Conservation (phyloP, 306 rosid genomes). For the Coriaria nepalensis region DNA sequence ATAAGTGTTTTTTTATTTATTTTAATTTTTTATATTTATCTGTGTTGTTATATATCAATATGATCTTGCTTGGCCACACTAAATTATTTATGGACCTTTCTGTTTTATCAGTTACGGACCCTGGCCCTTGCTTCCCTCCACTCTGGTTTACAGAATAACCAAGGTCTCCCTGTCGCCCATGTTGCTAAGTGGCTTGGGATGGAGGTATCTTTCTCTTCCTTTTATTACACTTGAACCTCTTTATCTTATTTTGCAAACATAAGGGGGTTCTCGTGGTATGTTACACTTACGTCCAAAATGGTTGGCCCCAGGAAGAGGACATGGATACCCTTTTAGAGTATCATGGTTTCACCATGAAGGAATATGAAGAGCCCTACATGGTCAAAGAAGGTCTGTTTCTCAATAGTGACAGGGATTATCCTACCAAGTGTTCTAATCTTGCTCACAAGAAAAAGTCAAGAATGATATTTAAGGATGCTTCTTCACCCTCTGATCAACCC, state of each 20-base stretch:
- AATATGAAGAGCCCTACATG: constrained; percentile 66
- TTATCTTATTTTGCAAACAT: constrained; percentile 4
- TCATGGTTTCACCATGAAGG: constrained; percentile 63
- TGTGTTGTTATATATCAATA: background rate
- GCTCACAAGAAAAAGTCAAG: constrained; percentile 63
- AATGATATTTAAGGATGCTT: constrained; percentile 44
- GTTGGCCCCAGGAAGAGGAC: constrained; percentile 60
- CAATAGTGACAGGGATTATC: constrained; percentile 54
- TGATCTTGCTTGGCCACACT: too few species aligned
- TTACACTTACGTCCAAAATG: constrained; percentile 13
- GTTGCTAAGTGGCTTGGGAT: constrained; percentile 78
- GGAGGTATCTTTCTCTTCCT: constrained; percentile 55
- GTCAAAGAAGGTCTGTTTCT: constrained; percentile 86
- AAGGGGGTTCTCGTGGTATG: background rate
- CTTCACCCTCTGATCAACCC: constrained; percentile 27
- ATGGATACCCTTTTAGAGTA: constrained; percentile 62
- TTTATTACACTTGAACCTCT: constrained; percentile 12
- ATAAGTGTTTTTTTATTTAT: constrained; percentile 12
- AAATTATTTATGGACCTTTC: too few species aligned
- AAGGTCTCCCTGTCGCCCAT: constrained; percentile 73
- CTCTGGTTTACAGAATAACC: constrained; percentile 77
- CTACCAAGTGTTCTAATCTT: constrained; percentile 77
- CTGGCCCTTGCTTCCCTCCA: constrained; percentile 96
- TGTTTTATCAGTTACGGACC: constrained; percentile 62
- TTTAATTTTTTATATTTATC: constrained; percentile 10